Base-by-base conservation (phyloP, 148 eudicot genomes). In the Selenicereus undatus region DNA sequence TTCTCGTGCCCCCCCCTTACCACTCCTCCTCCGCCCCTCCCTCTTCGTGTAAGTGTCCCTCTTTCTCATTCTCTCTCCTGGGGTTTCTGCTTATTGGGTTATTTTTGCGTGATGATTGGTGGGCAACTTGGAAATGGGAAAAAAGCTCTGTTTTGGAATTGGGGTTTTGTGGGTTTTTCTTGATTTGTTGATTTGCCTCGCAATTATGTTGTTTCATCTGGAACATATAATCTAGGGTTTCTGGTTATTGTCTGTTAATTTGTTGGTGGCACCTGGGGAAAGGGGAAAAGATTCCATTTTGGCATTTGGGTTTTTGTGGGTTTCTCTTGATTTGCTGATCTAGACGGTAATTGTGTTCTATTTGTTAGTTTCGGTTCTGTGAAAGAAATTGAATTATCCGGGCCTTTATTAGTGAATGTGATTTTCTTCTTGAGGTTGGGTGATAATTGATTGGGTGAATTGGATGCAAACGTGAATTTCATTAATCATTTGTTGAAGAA, bases 1-100 rank as follows among this genome's bases (percentile, higher is more conserved):
- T 75, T 43, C 78, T 60, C 88, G 88, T 43, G 85, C 86, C 16
- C 86, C 88, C n/a, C 29, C 82, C 80, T 16, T 79, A 87, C 68
- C 85, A 83, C 13, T 72, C 84, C 43, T 27, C 66, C 76, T 74
- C 87, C 35, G 76, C 86, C 71, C 20, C 86, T 45, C 78, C 84
- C 26, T 60, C 86, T 65, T 83, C 90, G 6, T 83, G 85, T 88
- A 81, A 80, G 66, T 71, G 29, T 29, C 68, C 77, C 71, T 75
- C 54, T 69, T 51, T 72, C 36, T 73, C 27, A 3, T 8, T 8
- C 8, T 82, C 7, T 72, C 73, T 81, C 30, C 64, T 56, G 8
- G 13, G 30, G 48, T 27, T 62, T 74, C 26, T 8, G 11, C 45
- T 9, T 51, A 17, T 65, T 64, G 8, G 17, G 8, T 35, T 76